These are phyloP conservation scores for Fulvia fulva DNA, from an alignment of 2,329 filamentous ascomycete species.

Conservation along the genomic window DNA sequence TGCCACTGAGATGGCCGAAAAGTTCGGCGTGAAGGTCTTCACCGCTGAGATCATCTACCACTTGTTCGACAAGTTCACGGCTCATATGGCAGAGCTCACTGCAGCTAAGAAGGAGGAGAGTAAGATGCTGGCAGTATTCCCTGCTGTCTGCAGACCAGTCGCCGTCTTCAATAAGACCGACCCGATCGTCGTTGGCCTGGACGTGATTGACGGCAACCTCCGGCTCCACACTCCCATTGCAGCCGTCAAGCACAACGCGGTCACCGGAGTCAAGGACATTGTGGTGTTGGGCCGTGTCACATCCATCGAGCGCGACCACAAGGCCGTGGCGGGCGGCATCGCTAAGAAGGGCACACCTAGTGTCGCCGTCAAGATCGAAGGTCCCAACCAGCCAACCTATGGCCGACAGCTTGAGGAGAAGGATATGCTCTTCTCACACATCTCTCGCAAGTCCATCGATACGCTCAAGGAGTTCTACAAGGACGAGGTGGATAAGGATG, in stretches of 20 bases:
- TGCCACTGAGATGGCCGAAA: constrained; percentile 82
- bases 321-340: constrained; percentile 66
- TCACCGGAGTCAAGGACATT: constrained; percentile 78
- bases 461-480: constrained; percentile 95
- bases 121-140: constrained; percentile 95
- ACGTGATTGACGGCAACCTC: constrained; percentile 87
- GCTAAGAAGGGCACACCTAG: constrained; percentile 98
- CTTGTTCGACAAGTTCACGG: constrained; percentile 92
- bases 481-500: constrained; percentile 79
- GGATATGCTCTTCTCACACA: constrained; percentile 80
- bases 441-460: constrained; percentile 86
- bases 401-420: constrained; percentile 92
- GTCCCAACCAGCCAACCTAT: constrained; percentile 85
- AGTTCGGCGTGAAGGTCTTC: constrained; percentile 95
- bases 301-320: constrained; percentile 96
- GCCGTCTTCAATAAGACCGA: constrained; percentile 98
- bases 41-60: constrained; percentile 99
- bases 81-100: constrained; percentile 81
- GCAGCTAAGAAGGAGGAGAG: constrained; percentile 95
- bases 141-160: constrained; percentile 82
- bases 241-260: constrained; percentile 74
- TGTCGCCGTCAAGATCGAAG: constrained; percentile 96
- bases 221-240: constrained; percentile 85
- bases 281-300: constrained; percentile 87
- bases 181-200: constrained; percentile 91